Conservation (phyloP, 2,329 filamentous ascomycete species). For the Dryadomyces quercus-mongolicae region DNA sequence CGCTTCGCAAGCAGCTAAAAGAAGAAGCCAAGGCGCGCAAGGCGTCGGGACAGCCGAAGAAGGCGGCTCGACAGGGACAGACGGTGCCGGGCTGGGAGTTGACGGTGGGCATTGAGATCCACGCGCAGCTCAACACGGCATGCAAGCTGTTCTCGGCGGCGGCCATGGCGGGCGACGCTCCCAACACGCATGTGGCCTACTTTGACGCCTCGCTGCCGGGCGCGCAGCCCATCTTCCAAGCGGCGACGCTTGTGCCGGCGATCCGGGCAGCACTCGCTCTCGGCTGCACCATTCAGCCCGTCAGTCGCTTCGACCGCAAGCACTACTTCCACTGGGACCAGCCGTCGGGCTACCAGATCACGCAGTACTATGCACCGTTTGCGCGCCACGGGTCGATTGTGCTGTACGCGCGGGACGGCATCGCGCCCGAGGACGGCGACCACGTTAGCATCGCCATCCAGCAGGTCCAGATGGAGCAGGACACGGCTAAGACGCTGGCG, state of each 20-base stretch:
- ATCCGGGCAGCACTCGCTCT: constrained; percentile 78
- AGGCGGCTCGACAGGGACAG: constrained; percentile 31
- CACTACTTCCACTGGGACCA: constrained; percentile 99
- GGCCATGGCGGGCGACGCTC: constrained; percentile 42
- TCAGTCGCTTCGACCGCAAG: constrained; percentile 85
- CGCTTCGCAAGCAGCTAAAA: constrained; percentile 61
- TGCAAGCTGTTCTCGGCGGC: constrained; percentile 81
- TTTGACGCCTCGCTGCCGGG: constrained; percentile 89
- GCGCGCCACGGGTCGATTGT: constrained; percentile 60
- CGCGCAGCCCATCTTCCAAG: constrained; percentile 77
- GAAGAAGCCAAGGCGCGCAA: constrained; percentile 47
- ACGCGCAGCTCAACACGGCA: constrained; percentile 84
- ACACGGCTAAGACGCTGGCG: constrained; percentile 86
- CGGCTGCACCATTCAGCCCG: constrained; percentile 62
- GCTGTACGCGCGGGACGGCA: constrained; percentile 64
- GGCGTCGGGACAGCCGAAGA: constrained; percentile 28
- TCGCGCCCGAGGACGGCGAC: constrained; percentile 60
- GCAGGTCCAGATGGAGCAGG: constrained; percentile 94
- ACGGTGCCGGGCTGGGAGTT: constrained; percentile 69
- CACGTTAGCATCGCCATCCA: constrained; percentile 70
- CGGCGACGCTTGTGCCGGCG: constrained; percentile 74
- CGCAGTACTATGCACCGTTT: constrained; percentile 76
- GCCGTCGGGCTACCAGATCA: constrained; percentile 92
- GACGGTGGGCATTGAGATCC: constrained; percentile 93
- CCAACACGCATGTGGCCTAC: constrained; percentile 77